Evolutionary conservation across 2,329 filamentous ascomycete species (phyloP), one percentile per base, ranked within the genome.

Genomic region (Fusarium sp.): DNA sequence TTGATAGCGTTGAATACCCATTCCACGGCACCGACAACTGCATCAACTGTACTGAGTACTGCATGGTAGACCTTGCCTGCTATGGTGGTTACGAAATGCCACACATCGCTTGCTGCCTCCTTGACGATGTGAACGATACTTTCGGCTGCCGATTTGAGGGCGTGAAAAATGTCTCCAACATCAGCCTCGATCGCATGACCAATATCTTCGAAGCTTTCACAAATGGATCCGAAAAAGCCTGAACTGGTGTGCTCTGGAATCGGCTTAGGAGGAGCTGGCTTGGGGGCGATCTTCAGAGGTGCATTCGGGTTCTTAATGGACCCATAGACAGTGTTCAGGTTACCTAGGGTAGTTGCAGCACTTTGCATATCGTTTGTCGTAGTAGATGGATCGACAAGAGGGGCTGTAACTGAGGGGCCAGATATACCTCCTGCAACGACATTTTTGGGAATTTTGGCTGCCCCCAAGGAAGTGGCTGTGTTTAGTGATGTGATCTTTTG

Each of bases 141-240:
- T 3, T 53, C 16, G 1, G 6, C 50, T 5, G 21, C n/a, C 16
- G 50, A 28, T 19, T 53, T 53, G 1, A 53, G 9, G 18, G 50
- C 50, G 6, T 53, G 33, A 1, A 21, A 53, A 28, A 38, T 13
- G 7, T 53, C 50, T 11, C 50, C 49, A 19, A 15, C 12, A 18
- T 8, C 9, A n/a, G 46, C 46, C 46, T 32, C 46, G 4, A 32
- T n/a, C 15, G 28, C 13, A 16, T 49, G 46, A 3, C 21, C 13
- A 23, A 49, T 5, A 11, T 23, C 11, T 3, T 21, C 33, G 1
- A 28, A 19, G 6, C 0, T 11, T 9, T 37, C 18, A 5, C 33
- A 33, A 5, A 53, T 21, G 15, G 32, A 33, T 4, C 47, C 32
- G 7, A 23, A 52, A 25, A 52, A 9, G 3, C 49, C n/a, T 23